These are phyloP conservation scores for Phyllosticta citribraziliensis DNA, from an alignment of 2,329 filamentous ascomycete species.

Conservation along the genomic window DNA sequence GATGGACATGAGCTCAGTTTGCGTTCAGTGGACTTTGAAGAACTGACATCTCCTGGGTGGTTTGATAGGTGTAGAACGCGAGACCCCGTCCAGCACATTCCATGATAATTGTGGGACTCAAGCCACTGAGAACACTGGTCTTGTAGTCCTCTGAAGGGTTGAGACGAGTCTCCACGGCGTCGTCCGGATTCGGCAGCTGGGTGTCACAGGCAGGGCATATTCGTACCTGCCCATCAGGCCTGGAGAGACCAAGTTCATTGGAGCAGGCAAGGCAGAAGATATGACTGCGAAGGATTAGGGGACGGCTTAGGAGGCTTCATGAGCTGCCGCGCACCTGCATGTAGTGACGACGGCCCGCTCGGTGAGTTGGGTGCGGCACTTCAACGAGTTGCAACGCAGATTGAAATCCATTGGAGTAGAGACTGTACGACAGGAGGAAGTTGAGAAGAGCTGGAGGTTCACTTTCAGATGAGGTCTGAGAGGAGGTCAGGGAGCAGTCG, in stretches of 20 bases:
- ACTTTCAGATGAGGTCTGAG: background rate
- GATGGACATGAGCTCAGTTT: constrained; percentile 12
- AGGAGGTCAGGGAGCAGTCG: background rate
- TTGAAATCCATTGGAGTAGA: constrained; percentile 55
- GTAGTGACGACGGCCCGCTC: constrained; percentile 76
- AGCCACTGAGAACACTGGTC: constrained; percentile 70
- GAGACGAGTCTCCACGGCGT: constrained; percentile 61
- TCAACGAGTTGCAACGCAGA: constrained; percentile 70
- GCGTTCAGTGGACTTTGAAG: constrained; percentile 2
- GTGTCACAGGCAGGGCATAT: constrained; percentile 69
- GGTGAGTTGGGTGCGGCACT: constrained; percentile 59
- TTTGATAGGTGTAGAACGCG: constrained; percentile 80
- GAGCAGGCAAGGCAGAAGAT: constrained; percentile 76
- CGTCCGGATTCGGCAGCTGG: constrained; percentile 59
- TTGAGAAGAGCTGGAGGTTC: background rate
- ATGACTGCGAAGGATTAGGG: constrained; percentile 47
- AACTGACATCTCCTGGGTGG: constrained; percentile 67
- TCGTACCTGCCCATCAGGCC: constrained; percentile 42
- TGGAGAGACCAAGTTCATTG: constrained; percentile 51
- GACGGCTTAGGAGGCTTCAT: constrained; percentile 9
- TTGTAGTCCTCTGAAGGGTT: constrained; percentile 85
- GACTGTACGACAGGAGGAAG: background rate
- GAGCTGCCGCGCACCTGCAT: constrained; percentile 53
- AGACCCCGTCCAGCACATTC: constrained; percentile 74
- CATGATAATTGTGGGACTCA: constrained; percentile 73